phyloP scores from a whole-genome alignment of 164 flowering plant genomes.

The Houttuynia cordata region DNA sequence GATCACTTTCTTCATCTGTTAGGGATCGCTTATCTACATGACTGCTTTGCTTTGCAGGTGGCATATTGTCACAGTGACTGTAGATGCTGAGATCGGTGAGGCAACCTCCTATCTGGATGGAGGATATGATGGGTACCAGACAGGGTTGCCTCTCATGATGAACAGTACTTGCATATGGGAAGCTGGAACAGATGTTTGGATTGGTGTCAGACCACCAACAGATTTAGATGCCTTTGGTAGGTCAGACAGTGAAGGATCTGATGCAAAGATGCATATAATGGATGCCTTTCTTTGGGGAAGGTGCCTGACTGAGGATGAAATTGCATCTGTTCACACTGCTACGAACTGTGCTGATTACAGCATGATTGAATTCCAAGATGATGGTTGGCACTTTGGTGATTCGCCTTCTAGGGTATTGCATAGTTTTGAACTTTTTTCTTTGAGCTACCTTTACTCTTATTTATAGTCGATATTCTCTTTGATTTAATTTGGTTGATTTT shows the following conservation, averaged over 20 bases:
- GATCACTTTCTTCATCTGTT: neutral
- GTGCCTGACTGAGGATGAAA: slow-evolving; percentile 91
- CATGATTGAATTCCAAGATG: slow-evolving; percentile 60
- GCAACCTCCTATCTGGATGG: slow-evolving; percentile 95
- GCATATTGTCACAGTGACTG: slow-evolving; percentile 87
- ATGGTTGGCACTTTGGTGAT: slow-evolving; percentile 95
- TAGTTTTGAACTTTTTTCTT: neutral
- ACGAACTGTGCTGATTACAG: slow-evolving; percentile 43
- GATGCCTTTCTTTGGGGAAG: slow-evolving; percentile 98
- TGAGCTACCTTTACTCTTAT: neutral
- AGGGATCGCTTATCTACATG: neutral
- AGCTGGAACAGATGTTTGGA: slow-evolving; percentile 85
- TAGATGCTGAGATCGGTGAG: slow-evolving; percentile 94
- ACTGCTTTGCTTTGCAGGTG: slow-evolving; percentile 65
- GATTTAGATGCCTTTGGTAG: slow-evolving; percentile 96
- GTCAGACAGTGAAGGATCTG: slow-evolving; percentile 98
- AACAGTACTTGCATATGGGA: slow-evolving; percentile 65
- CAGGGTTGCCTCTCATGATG: slow-evolving; percentile 57
- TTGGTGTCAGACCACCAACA: slow-evolving; percentile 81
- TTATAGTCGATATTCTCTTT: neutral
- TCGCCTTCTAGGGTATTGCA: slow-evolving; percentile 76
- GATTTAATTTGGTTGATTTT: neutral
- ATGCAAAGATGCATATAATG: slow-evolving; percentile 98
- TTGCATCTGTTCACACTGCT: slow-evolving; percentile 58
- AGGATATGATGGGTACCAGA: slow-evolving; percentile 79